Evolutionary conservation across 257 asterid genomes (phyloP).

Genomic region (Petrea volubilis): DNA sequence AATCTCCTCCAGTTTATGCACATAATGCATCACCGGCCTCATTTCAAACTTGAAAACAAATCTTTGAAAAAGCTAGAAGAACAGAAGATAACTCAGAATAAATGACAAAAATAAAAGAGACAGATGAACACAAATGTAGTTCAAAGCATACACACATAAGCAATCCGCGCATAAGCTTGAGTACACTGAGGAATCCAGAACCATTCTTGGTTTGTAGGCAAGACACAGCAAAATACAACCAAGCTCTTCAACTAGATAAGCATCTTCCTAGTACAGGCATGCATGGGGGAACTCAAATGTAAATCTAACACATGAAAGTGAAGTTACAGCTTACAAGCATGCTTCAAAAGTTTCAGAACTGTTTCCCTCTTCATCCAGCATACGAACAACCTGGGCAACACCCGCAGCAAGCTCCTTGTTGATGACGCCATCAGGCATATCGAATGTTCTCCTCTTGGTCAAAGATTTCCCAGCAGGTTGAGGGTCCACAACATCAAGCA

Average conservation of each 20-base stretch:
- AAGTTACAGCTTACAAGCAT: constrained; percentile 35
- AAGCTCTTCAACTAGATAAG: constrained; percentile 12
- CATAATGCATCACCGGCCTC: not conserved
- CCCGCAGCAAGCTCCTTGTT: constrained; percentile 89
- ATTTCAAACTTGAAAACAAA: not conserved
- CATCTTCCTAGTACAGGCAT: constrained; percentile 2
- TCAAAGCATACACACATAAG: not conserved
- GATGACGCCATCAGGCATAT: constrained; percentile 75
- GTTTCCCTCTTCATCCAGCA: constrained; percentile 68
- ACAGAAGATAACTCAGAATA: not conserved
- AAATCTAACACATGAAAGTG: not conserved
- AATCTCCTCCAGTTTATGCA: not conserved
- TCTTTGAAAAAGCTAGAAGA: not conserved
- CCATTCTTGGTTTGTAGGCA: not conserved
- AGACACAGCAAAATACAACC: not conserved
- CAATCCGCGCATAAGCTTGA: not conserved
- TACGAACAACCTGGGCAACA: constrained; percentile 79
- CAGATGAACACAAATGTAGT: no score
- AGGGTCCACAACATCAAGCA: constrained; percentile 95
- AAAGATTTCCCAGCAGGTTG: constrained; percentile 59
- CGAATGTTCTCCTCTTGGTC: constrained; percentile 78
- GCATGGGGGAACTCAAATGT: not conserved
- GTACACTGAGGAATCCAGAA: not conserved
- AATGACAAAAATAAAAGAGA: not conserved
- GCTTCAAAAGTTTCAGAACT: constrained; percentile 56